Evolutionary conservation across 495 filamentous ascomycete species (phyloP).

Genomic region (Xylaria scruposa): DNA sequence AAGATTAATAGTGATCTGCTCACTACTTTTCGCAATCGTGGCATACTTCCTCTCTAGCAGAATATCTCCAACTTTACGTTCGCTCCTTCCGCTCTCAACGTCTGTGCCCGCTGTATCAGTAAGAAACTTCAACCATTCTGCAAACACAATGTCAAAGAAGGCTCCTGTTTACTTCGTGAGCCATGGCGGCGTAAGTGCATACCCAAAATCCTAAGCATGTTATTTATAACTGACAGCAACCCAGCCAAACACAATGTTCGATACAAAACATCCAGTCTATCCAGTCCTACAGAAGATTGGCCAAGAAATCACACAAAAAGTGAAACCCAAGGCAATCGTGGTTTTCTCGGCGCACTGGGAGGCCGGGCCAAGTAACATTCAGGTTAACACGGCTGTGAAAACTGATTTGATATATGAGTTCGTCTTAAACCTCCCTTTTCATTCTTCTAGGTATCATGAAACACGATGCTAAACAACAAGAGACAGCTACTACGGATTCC

Average conservation of each 20-base stretch:
- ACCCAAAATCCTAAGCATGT: not conserved
- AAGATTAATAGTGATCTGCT: conserved; percentile 29
- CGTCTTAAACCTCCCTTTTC: conserved; percentile 25
- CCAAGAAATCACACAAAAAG: conserved; percentile 77
- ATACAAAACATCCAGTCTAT: conserved; percentile 76
- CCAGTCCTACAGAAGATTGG: conserved; percentile 71
- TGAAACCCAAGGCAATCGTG: conserved; percentile 81
- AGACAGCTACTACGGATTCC: conserved; percentile 78
- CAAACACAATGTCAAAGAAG: conserved; percentile 39
- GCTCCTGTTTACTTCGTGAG: conserved; percentile 80
- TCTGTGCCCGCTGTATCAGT: conserved; percentile 26
- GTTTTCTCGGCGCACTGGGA: conserved; percentile 93
- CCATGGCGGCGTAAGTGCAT: conserved; percentile 73
- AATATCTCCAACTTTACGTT: conserved; percentile 22
- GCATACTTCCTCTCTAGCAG: conserved; percentile 33
- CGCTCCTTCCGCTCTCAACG: conserved; percentile 31
- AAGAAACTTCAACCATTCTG: not conserved
- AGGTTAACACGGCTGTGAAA: conserved; percentile 74
- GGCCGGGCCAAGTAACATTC: conserved; percentile 60
- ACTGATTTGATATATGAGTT: conserved; percentile 85
- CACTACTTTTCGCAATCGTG: conserved; percentile 36
- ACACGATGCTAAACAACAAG: not conserved
- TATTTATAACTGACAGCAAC: conserved; percentile 19
- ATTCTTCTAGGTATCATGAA: not conserved
- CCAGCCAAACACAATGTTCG: conserved; percentile 78